Evolutionary conservation across 2,329 filamentous ascomycete species (phyloP), one percentile per base, ranked within the genome.

Genomic region (Leptographium lundbergii): DNA sequence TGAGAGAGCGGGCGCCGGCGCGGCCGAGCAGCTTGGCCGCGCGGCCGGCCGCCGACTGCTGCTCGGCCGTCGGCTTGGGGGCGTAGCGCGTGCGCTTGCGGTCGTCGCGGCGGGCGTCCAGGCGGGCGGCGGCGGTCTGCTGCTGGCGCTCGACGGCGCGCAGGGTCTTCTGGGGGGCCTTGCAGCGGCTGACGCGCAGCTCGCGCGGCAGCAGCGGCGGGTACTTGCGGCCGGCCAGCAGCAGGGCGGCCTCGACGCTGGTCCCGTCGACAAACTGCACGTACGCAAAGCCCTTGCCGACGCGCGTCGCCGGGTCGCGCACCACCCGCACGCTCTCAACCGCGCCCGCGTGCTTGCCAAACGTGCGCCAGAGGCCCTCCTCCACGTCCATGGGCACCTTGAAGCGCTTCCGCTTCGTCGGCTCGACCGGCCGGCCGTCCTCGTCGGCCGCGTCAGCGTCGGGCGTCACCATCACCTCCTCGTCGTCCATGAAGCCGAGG

Each of bases 211-310:
- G 83, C 82, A 96, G 86, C 22, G 92, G 92, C 19, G 92, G 91
- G 68, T 91, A 97, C 67, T 89, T 94, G 77, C 97, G 95, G 62
- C 85, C 91, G 69, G 96, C 82, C 62, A 92, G 82, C 47, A 95
- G 80, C 14, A 99, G 80, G 1, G 94, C 94, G n/a, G 87, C 82
- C 72, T 99, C 94, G 53, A 99, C 92, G 52, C 86, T 79, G 67
- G 95, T 96, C 63, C 80, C 83, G 67, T 97, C 89, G 68, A 86
- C 83, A 73, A 99, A 99, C 69, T 99, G 94, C 19, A 99, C 92
- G 68, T 99, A 99, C 62, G 95, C 95, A 69, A 99, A 90, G 5
- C 94, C 94, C 71, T 99, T 99, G 67, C 94, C 91, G 34, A 99
- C 89, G 56, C 95, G 84, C 9, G 95, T 99, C 65, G 88, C 87